Conservation (phyloP, 768 basidiomycete species). For the Candolleomyces aberdarensis region DNA sequence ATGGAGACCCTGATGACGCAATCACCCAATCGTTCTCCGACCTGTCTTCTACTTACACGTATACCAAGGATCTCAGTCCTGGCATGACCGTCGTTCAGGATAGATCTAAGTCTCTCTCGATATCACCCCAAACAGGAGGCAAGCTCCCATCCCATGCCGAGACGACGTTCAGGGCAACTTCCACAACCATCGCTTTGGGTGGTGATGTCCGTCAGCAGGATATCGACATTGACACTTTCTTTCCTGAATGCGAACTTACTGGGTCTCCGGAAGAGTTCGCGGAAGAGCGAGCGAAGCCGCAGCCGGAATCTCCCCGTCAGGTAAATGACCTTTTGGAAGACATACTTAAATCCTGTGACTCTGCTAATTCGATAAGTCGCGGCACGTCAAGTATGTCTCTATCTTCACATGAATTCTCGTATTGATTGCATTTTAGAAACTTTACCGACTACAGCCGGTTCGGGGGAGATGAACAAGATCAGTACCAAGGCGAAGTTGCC, state of each 20-base stretch:
- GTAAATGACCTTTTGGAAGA: background rate
- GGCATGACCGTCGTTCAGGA: background rate
- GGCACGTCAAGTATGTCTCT: too few species aligned
- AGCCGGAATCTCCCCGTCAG: background rate
- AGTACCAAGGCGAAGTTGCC: too few species aligned
- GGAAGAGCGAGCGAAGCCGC: background rate
- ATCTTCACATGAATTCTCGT: too few species aligned
- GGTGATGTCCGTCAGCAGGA: too few species aligned
- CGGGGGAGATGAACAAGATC: too few species aligned
- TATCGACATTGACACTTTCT: background rate
- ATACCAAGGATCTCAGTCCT: background rate
- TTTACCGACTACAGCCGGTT: too few species aligned
- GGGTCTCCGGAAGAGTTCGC: background rate
- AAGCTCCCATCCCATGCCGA: background rate
- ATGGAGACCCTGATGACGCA: background rate
- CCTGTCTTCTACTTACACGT: background rate
- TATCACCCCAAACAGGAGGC: background rate
- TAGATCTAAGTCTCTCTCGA: background rate
- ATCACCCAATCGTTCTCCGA: background rate
- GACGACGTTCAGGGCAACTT: too few species aligned
- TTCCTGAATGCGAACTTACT: background rate
- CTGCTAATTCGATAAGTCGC: background rate
- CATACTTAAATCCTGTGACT: background rate
- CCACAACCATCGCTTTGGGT: too few species aligned
- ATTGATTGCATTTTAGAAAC: too few species aligned